These are phyloP conservation scores for Astragalus glycyphyllos DNA, from an alignment of 306 rosid genomes.

Conservation along the genomic window DNA sequence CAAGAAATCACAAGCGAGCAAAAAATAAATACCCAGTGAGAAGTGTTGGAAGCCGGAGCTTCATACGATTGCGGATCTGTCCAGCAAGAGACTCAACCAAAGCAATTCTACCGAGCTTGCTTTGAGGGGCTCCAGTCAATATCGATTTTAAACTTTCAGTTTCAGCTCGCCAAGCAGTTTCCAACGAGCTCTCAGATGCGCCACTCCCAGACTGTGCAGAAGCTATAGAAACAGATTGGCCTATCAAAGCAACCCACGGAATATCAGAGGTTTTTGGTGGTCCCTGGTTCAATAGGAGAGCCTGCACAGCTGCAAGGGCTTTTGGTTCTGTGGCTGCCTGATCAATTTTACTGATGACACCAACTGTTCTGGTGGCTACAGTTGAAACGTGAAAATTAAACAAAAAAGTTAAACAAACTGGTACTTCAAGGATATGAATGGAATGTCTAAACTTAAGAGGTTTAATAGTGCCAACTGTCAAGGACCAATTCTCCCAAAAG, in stretches of 20 bases:
- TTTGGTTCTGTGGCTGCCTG: conserved; percentile 92
- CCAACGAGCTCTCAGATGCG: conserved; percentile 90
- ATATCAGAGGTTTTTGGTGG: conserved; percentile 92
- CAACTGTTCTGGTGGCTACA: conserved; percentile 94
- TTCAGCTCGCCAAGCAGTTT: conserved; percentile 99
- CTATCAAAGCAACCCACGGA: conserved; percentile 96
- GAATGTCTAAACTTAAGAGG: conserved; percentile 1
- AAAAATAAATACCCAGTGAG: conserved; percentile 80
- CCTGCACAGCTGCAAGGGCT: conserved; percentile 96
- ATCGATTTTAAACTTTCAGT: conserved; percentile 96
- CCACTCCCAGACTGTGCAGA: conserved; percentile 89
- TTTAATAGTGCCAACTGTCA: conserved; percentile 2
- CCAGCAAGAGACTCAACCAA: conserved; percentile 91
- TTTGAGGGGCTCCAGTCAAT: conserved; percentile 92
- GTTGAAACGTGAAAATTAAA: conserved; percentile 28
- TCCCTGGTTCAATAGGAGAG: conserved; percentile 90
- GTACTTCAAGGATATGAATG: conserved; percentile 25
- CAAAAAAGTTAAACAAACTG: conserved; percentile 11
- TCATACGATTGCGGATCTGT: conserved; percentile 91
- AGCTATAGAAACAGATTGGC: conserved; percentile 95
- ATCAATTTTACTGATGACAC: conserved; percentile 93
- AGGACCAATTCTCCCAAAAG: conserved; percentile 22
- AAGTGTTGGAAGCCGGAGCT: conserved; percentile 89
- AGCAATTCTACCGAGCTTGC: conserved; percentile 94
- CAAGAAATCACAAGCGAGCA: conserved; percentile 23